These are phyloP conservation scores for Aphanomyces astaci DNA, from an alignment of 352 stramenopile species.

Conservation along the genomic window DNA sequence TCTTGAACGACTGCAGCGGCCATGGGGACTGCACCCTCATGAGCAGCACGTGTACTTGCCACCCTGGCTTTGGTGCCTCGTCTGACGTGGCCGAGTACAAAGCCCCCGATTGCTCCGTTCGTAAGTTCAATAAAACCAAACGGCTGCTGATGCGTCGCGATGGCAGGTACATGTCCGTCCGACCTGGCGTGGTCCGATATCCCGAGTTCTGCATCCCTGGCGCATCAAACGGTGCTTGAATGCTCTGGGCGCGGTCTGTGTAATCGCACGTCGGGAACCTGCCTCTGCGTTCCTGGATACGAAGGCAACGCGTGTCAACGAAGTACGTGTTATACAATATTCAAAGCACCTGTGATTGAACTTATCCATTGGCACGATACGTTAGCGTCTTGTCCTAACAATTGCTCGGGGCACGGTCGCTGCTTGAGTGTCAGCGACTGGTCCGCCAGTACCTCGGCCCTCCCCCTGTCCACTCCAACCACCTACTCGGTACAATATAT, in stretches of 20 bases:
- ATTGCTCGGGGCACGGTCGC: conserved; percentile 58
- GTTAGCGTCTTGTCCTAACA: conserved; percentile 42
- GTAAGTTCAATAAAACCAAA: conserved; percentile 26
- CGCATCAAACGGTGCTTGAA: conserved; percentile 48
- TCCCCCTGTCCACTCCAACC: conserved; percentile 47
- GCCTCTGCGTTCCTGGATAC: conserved; percentile 85
- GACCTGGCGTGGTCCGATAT: conserved; percentile 44
- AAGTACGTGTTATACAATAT: too few relatives aligned
- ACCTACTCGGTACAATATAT: conserved; percentile 40
- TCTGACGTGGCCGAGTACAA: conserved; percentile 74
- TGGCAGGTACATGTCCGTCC: conserved; percentile 21
- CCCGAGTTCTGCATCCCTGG: conserved; percentile 29
- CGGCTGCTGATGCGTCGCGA: background rate
- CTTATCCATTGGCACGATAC: background rate
- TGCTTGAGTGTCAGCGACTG: conserved; percentile 56
- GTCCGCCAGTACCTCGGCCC: conserved; percentile 30
- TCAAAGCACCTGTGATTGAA: too few relatives aligned
- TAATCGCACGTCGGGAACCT: conserved; percentile 70
- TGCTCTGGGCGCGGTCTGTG: conserved; percentile 91
- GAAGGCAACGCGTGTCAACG: conserved; percentile 82
- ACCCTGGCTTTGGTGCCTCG: conserved; percentile 75
- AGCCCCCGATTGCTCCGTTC: conserved; percentile 74
- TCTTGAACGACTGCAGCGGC: conserved; percentile 81
- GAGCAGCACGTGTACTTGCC: conserved; percentile 83
- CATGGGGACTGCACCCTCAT: conserved; percentile 78